Evolutionary conservation across 2,329 filamentous ascomycete genomes (phyloP).

Genomic region (Paecilomyces fulvus): DNA sequence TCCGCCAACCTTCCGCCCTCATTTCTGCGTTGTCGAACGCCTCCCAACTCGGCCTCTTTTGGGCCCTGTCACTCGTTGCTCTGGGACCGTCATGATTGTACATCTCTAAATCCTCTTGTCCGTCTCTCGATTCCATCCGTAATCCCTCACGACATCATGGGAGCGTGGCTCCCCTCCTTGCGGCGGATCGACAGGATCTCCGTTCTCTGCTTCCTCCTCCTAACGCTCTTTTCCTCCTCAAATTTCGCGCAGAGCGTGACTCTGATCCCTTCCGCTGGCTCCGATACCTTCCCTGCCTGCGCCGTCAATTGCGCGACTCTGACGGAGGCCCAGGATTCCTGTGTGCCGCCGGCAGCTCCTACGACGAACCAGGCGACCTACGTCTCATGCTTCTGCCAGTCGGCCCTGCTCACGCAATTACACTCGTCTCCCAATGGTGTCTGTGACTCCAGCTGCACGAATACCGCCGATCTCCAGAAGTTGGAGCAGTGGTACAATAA

Average conservation of each 20-base stretch:
- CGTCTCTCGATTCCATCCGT: background rate
- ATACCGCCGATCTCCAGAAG: constrained; percentile 43
- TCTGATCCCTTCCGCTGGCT: constrained; percentile 29
- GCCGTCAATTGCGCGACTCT: constrained; percentile 52
- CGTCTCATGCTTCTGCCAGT: constrained; percentile 65
- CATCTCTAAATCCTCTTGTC: background rate
- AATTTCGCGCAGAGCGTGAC: constrained; percentile 11
- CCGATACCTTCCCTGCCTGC: constrained; percentile 52
- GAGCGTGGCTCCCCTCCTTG: background rate
- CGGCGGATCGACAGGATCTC: background rate
- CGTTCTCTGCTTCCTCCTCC: background rate
- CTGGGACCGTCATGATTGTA: background rate
- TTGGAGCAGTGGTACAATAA: constrained; percentile 63
- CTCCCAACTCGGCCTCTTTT: background rate
- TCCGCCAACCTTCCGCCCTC: background rate
- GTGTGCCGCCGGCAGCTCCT: constrained; percentile 51
- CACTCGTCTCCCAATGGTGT: constrained; percentile 49
- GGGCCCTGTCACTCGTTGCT: background rate
- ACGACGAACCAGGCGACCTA: constrained; percentile 46
- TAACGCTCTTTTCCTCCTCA: background rate
- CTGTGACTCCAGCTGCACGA: constrained; percentile 53
- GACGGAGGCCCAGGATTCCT: constrained; percentile 62
- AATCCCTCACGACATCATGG: background rate
- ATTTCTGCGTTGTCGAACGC: background rate
- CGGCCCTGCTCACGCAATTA: constrained; percentile 51